Evolutionary conservation across 176 grass and related monocot species (phyloP).

Genomic region (Canna indica): DNA sequence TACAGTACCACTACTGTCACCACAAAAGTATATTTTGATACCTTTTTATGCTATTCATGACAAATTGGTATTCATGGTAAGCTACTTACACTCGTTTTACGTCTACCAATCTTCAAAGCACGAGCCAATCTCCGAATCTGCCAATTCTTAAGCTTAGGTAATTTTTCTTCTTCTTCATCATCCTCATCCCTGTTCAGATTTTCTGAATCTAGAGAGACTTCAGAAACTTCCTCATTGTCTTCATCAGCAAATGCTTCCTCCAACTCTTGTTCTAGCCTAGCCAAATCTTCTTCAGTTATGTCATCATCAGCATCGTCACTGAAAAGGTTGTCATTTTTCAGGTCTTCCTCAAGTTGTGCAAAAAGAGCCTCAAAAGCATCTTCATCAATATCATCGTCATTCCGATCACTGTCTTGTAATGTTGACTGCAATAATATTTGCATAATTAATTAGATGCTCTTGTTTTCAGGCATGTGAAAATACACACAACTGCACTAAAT

Average conservation of each 20-base stretch:
- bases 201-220: slow-evolving; percentile 2
- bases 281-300: slow-evolving; percentile 86
- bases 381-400: slow-evolving; percentile 33
- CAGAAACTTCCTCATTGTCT: slow-evolving; percentile 20
- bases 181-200: slow-evolving; percentile 22
- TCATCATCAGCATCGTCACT: slow-evolving; percentile 43
- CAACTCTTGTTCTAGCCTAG: slow-evolving; percentile 59
- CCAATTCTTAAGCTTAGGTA: slow-evolving; percentile 58
- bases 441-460: not conserved
- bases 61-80: not conserved
- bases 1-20: too few relatives aligned
- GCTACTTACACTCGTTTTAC: slow-evolving; percentile 72
- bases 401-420: slow-evolving; percentile 28
- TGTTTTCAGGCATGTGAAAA: too few relatives aligned
- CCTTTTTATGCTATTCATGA: not conserved
- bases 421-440: slow-evolving; percentile 26
- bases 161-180: slow-evolving; percentile 11
- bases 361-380: slow-evolving; percentile 66
- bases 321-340: slow-evolving; percentile 51
- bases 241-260: slow-evolving; percentile 49
- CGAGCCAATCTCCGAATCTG: slow-evolving; percentile 66
- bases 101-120: slow-evolving; percentile 59
- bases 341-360: slow-evolving; percentile 70
- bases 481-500: not conserved
- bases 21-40: not conserved